Evolutionary conservation across 2,329 filamentous ascomycete genomes (phyloP), one percentile per base, ranked within the genome.

Genomic region (Talaromyces marneffei): DNA sequence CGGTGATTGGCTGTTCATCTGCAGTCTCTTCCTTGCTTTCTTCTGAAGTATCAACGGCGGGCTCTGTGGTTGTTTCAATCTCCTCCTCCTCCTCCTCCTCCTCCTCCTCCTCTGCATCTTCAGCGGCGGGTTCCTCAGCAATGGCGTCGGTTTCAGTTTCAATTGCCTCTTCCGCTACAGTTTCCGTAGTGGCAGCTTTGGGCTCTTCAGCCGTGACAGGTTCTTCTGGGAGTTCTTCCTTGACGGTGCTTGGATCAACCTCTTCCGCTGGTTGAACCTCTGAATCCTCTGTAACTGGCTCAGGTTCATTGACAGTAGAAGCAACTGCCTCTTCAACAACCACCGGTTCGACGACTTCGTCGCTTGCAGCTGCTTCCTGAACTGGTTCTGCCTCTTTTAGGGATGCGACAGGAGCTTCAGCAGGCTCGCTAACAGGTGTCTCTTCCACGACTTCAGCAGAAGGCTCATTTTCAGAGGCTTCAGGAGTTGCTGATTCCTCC

Each of bases 381-480:
- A 31, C 27, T 50, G n/a, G 46, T 7, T 48, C 55, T 3, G 14
- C 6, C 20, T 12, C 40, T 33, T 37, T 29, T 27, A 16, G 31
- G 4, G 27, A 3, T 20, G 31, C n/a, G 8, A 18, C 16, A 18
- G 16, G 31, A 8, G 46, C 31, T 23, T 54, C 27, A 37, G 16
- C 12, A 10, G 31, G 18, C 31, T 57, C 31, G 5, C n/a, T 14
- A 14, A 46, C 37, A 14, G 58, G 48, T 23, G 56, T 48, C 8
- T 59, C 56, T 50, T 37, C 54, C 29, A 50, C 59, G n/a, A 59
- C 37, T 29, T 58, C 57, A 3, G 25, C 31, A n/a, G 12, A 23
- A 54, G 54, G 18, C 23, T 59, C 58, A 33, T 64, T 62, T 40
- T 48, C 57, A 14, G 64, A 35, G 18, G 31, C 16, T 35, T 65